A percentile compares a stretch with the other conserved stretches of the same genome.
phyloP scores from a whole-genome alignment of 306 rosid species.

The Fagus sylvatica region DNA sequence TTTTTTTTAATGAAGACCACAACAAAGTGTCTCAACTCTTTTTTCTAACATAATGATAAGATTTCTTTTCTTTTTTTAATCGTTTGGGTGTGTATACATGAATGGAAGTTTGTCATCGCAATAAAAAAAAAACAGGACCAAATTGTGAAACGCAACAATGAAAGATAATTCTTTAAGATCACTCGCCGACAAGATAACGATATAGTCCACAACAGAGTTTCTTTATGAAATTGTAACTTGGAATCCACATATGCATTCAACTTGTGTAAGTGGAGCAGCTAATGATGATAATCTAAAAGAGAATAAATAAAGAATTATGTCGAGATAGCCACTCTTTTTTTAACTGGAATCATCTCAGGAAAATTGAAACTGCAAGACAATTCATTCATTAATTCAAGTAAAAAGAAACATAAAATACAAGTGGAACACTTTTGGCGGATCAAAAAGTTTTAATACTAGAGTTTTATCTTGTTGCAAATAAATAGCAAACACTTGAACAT shows the following conservation, averaged over 20 bases:
- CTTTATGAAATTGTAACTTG: conserved; percentile 8
- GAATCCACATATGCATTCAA: conserved; percentile 31
- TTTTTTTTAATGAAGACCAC: not conserved
- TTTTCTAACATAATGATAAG: not conserved
- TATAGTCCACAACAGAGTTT: conserved; percentile 3
- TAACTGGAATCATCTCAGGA: not conserved
- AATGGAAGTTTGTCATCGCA: not conserved
- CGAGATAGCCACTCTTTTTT: not conserved
- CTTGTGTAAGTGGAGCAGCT: conserved; percentile 31
- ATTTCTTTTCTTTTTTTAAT: not conserved
- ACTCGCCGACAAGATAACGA: conserved; percentile 3
- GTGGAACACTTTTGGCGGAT: conserved; percentile 2
- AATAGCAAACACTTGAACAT: not conserved
- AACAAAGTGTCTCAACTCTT: not conserved
- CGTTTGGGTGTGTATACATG: not conserved
- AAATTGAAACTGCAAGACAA: conserved; percentile 10
- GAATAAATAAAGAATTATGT: not conserved
- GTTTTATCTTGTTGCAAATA: not conserved
- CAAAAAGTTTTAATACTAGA: not conserved
- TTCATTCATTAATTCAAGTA: not conserved
- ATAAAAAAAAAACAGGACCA: not conserved
- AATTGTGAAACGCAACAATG: not conserved
- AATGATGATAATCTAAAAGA: conserved; percentile 4
- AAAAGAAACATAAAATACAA: not conserved
- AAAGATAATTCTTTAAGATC: not conserved